Percentiles rank a stretch among this genome's conserved stretches.
Conservation (phyloP, 2,329 filamentous ascomycete species). For the Aspergillus sp. region DNA sequence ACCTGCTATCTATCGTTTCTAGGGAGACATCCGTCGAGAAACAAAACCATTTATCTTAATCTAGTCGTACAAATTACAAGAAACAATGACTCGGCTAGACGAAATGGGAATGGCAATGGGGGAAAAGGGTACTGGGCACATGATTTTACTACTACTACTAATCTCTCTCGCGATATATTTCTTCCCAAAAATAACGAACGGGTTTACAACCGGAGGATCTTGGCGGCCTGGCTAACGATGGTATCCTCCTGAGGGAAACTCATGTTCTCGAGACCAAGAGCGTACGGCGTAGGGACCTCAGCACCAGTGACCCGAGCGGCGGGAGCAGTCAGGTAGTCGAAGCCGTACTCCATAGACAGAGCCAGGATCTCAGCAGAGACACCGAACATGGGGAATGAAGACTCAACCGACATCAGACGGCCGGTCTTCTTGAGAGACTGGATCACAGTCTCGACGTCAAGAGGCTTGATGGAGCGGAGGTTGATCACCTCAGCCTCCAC, state of each 20-base stretch:
- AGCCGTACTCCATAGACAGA: constrained; percentile 92
- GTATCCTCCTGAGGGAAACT: constrained; percentile 82
- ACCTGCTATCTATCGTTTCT: no score
- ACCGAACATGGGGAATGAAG: constrained; percentile 91
- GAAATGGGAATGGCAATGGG: constrained; percentile 9
- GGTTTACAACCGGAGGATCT: constrained; percentile 69
- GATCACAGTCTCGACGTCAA: constrained; percentile 90
- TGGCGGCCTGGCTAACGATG: constrained; percentile 80
- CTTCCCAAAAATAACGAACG: background rate
- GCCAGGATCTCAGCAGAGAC: constrained; percentile 89
- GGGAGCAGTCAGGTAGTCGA: constrained; percentile 93
- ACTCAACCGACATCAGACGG: constrained; percentile 84
- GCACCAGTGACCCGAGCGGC: constrained; percentile 91
- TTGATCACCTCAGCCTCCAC: constrained; percentile 96
- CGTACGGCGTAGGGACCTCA: constrained; percentile 95
- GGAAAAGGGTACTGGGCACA: constrained; percentile 28
- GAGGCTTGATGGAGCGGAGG: constrained; percentile 91
- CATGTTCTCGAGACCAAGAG: constrained; percentile 87
- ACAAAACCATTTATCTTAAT: constrained; percentile 10
- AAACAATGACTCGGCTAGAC: constrained; percentile 1
- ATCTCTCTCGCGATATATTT: constrained; percentile 2
- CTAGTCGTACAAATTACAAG: constrained; percentile 18
- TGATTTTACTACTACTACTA: constrained; percentile 25
- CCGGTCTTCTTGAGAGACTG: constrained; percentile 99
- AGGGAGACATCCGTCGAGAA: background rate